A percentile compares a stretch with the other conserved stretches of the same genome.
Conservation (phyloP, 805 yeast species). For the Kazachstania bromeliacearum region DNA sequence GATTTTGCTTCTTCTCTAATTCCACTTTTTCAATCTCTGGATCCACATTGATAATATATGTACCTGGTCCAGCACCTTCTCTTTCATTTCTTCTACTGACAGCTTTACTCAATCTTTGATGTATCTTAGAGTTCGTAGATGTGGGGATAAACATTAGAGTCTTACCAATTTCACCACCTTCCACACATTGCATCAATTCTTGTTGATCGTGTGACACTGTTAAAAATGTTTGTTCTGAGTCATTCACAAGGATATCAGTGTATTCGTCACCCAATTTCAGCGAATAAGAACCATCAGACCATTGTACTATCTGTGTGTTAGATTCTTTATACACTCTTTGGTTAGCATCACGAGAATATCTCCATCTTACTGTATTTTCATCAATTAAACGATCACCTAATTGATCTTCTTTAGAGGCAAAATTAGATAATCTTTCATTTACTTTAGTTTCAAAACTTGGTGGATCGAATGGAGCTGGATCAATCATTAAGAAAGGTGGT, state of each 20-base stretch:
- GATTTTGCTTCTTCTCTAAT: conserved; percentile 58
- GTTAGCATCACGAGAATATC: conserved; percentile 70
- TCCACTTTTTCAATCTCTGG: conserved; percentile 60
- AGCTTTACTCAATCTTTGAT: conserved; percentile 66
- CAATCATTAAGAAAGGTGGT: conserved; percentile 76
- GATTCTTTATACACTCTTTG: conserved; percentile 71
- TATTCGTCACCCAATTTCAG: conserved; percentile 80
- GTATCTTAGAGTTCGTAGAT: conserved; percentile 79
- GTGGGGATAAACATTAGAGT: conserved; percentile 76
- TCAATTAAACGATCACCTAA: conserved; percentile 58
- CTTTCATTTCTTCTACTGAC: conserved; percentile 35
- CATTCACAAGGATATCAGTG: conserved; percentile 64
- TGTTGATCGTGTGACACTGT: conserved; percentile 62
- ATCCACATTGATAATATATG: conserved; percentile 41
- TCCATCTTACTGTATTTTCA: conserved; percentile 89
- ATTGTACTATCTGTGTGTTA: conserved; percentile 80
- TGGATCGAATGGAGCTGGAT: conserved; percentile 84
- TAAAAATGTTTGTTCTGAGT: conserved; percentile 61
- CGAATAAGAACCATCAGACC: conserved; percentile 90
- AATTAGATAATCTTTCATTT: conserved; percentile 29
- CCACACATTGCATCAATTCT: conserved; percentile 52
- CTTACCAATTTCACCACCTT: conserved; percentile 55
- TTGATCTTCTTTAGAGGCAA: conserved; percentile 36
- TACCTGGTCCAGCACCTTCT: conserved; percentile 31
- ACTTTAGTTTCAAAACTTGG: conserved; percentile 45